Conservation (phyloP, 495 filamentous ascomycete species). For the Hapsidospora chrysogenum region DNA sequence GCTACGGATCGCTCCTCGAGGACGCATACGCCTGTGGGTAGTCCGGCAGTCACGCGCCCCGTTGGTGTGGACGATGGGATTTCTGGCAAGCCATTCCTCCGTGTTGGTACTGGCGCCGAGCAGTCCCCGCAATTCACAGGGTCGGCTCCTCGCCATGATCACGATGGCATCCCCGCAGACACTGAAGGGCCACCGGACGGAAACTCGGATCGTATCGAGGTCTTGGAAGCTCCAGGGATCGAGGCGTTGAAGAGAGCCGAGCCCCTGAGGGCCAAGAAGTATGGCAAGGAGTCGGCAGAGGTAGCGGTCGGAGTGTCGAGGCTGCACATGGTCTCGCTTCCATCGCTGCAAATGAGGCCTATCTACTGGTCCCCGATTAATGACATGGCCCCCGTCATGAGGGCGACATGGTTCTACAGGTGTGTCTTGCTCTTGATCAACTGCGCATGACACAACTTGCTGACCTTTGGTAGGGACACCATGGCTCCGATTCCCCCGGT, state of each 20-base stretch:
- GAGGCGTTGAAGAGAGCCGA: slow-evolving; percentile 4
- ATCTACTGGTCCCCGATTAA: slow-evolving; percentile 98
- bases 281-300: slow-evolving; percentile 18
- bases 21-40: not conserved
- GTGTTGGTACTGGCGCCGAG: slow-evolving; percentile 17
- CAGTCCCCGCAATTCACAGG: not conserved
- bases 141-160: not conserved
- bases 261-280: not conserved
- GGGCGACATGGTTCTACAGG: slow-evolving; percentile 94
- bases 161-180: slow-evolving; percentile 1
- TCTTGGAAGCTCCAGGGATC: not conserved
- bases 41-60: not conserved
- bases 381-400: slow-evolving; percentile 64
- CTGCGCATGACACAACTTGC: not conserved
- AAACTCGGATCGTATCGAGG: slow-evolving; percentile 3
- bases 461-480: slow-evolving; percentile 35
- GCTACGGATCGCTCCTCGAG: not conserved
- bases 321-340: slow-evolving; percentile 43
- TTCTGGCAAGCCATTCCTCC: slow-evolving; percentile 26
- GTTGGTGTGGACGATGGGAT: slow-evolving; percentile 24
- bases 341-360: slow-evolving; percentile 64
- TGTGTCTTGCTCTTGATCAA: slow-evolving; percentile 2
- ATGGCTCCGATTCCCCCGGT: slow-evolving; percentile 77
- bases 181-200: slow-evolving; percentile 7
- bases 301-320: slow-evolving; percentile 65